Conservation (phyloP, 169 alveolate species). For the Miamiensis avidus region DNA sequence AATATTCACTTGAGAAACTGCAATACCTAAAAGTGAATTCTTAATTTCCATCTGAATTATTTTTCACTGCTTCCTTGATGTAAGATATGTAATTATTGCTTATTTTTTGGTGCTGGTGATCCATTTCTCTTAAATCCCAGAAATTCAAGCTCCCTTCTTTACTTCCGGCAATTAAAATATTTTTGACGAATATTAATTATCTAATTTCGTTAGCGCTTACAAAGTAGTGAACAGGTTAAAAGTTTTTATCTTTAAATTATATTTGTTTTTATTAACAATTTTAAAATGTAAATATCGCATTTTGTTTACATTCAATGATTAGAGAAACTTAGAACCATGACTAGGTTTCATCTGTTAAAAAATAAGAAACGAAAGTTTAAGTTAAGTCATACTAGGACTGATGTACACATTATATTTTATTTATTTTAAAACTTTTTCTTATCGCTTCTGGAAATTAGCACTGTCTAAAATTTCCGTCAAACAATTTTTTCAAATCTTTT, state of each 20-base stretch:
- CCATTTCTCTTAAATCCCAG: conserved; percentile 60
- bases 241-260: conserved; percentile 5
- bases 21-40: background rate
- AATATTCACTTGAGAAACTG: conserved; percentile 17
- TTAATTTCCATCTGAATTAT: background rate
- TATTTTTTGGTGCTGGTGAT: background rate
- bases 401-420: background rate
- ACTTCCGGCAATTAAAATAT: conserved; percentile 65
- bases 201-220: background rate
- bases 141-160: conserved; percentile 69
- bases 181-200: background rate
- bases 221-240: background rate
- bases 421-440: too few species aligned
- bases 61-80: background rate
- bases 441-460: background rate
- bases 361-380: background rate
- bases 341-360: background rate
- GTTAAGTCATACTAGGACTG: background rate
- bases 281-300: too few species aligned
- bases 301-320: background rate
- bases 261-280: too few species aligned
- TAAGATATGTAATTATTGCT: background rate
- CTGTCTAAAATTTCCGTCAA: background rate
- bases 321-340: background rate
- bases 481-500: background rate